Evolutionary conservation across 345 rosid genomes (phyloP).

Genomic region (Chamaenerion angustifolium): DNA sequence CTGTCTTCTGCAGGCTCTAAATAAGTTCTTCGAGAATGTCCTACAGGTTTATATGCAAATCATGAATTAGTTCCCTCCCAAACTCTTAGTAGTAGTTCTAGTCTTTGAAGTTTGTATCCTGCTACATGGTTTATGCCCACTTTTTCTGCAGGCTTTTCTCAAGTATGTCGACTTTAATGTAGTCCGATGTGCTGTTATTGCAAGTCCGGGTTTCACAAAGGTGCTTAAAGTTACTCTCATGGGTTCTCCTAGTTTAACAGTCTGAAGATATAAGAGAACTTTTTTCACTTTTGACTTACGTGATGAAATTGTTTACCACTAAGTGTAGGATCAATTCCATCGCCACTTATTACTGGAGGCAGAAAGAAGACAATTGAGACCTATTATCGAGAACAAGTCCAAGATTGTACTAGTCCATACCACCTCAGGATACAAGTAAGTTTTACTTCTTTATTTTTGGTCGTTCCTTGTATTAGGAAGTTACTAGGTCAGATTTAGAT

Average conservation of each 20-base stretch:
- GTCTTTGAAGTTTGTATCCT: not conserved
- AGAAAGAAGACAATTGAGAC: constrained; percentile 73
- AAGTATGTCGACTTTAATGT: constrained; percentile 79
- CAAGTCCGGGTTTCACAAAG: constrained; percentile 98
- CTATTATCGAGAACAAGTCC: constrained; percentile 83
- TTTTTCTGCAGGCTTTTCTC: constrained; percentile 56
- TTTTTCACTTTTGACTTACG: too few species aligned
- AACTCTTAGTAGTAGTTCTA: not conserved
- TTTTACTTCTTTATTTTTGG: not conserved
- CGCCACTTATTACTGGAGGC: constrained; percentile 82
- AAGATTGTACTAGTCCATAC: constrained; percentile 75
- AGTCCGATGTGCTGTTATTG: constrained; percentile 88
- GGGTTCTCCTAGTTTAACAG: not conserved
- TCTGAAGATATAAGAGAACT: not conserved
- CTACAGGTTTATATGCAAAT: constrained; percentile 45
- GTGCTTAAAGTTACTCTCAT: constrained; percentile 16
- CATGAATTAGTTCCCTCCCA: not conserved
- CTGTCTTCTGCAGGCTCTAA: constrained; percentile 49
- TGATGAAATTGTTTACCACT: constrained; percentile 4
- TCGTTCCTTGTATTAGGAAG: not conserved
- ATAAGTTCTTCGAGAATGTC: constrained; percentile 79
- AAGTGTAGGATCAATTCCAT: constrained; percentile 83
- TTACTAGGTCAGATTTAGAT: not conserved
- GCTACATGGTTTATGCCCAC: not conserved
- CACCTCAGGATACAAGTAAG: constrained; percentile 84